These are phyloP conservation scores for Trichosporon inkin DNA, from an alignment of 1,284 basidiomycete species.

Conservation along the genomic window DNA sequence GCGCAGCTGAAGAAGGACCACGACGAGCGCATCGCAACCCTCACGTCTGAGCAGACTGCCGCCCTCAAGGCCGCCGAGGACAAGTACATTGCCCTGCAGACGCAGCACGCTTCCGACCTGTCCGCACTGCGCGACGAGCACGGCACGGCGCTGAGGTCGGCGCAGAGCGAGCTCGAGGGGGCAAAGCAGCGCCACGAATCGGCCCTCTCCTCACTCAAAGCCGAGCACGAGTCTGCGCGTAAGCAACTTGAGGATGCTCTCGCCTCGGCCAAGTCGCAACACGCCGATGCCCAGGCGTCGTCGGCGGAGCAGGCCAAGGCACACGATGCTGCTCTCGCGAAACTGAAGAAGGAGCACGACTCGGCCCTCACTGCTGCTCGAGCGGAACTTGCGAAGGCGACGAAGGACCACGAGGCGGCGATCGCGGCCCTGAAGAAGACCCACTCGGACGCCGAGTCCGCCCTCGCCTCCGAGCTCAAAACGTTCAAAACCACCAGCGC, in stretches of 20 bases:
- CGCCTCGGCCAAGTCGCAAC: background rate
- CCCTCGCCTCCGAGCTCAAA: background rate
- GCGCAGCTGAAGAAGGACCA: conserved; percentile 12
- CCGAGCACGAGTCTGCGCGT: conserved; percentile 1
- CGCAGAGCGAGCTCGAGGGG: background rate
- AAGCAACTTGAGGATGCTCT: background rate
- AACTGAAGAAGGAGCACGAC: background rate
- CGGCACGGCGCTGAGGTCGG: background rate
- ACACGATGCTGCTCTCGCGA: background rate
- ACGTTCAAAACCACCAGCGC: background rate
- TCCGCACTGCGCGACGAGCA: conserved; percentile 5
- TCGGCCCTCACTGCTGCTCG: background rate
- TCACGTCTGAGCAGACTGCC: background rate
- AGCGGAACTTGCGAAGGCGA: conserved; percentile 4
- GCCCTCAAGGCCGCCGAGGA: background rate
- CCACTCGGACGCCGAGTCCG: background rate
- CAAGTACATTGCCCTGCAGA: background rate
- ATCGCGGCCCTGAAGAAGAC: conserved; percentile 4
- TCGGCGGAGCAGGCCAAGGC: background rate
- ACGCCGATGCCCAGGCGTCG: background rate
- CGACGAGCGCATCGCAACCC: background rate
- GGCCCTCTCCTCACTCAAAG: background rate
- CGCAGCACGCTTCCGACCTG: background rate
- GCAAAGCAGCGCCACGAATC: conserved; percentile 11
- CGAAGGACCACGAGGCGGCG: conserved; percentile 8